phyloP scores from a whole-genome alignment of 176 grass and related monocot genomes.

The Zoysia pacifica region DNA sequence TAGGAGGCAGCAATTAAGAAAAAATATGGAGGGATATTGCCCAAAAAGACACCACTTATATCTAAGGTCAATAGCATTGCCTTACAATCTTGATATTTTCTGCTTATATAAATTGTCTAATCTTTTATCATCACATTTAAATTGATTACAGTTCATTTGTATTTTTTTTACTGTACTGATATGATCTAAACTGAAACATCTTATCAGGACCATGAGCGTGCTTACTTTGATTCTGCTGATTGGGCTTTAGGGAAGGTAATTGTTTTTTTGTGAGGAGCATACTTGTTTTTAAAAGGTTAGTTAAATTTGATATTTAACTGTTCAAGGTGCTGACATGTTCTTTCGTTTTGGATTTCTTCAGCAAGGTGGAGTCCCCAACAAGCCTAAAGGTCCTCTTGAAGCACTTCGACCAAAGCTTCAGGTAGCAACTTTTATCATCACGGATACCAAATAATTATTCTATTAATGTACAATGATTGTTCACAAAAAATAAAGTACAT shows the following conservation, averaged over 20 bases:
- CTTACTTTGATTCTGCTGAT: conserved; percentile 97
- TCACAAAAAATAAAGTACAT: neutral
- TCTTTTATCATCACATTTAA: conserved; percentile 13
- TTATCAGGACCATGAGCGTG: conserved; percentile 87
- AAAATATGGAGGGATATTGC: conserved; percentile 77
- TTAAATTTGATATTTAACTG: neutral
- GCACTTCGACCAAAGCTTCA: conserved; percentile 92
- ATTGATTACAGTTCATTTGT: neutral
- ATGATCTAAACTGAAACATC: conserved; percentile 32
- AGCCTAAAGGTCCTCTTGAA: conserved; percentile 89
- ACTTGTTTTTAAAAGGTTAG: neutral
- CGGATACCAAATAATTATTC: neutral
- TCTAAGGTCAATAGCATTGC: conserved; percentile 60
- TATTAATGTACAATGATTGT: neutral
- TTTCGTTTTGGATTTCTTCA: conserved; percentile 31
- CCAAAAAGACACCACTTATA: conserved; percentile 81
- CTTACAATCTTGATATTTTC: conserved; percentile 1
- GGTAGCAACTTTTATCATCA: conserved; percentile 32
- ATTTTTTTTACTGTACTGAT: conserved; percentile 9
- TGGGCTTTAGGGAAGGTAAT: conserved; percentile 95
- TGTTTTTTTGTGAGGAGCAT: neutral
- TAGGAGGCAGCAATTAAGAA: conserved; percentile 82
- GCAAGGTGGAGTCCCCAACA: conserved; percentile 81
- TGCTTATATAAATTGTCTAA: neutral
- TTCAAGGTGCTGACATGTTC: neutral